These are phyloP conservation scores for Lentinula sp. DNA, from an alignment of 768 basidiomycete species.

Conservation along the genomic window DNA sequence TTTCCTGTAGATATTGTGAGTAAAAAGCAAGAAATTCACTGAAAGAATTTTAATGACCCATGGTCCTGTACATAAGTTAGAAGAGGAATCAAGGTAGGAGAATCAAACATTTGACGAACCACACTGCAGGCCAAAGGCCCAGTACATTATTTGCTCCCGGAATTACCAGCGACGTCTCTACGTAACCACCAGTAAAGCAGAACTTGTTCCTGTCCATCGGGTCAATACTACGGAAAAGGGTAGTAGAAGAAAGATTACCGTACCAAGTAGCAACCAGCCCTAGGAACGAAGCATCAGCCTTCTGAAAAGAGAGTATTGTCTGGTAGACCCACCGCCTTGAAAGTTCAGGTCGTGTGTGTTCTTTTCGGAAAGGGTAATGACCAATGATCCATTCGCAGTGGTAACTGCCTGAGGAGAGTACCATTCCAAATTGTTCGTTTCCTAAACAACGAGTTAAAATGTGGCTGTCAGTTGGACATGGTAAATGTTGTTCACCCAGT, in stretches of 20 bases:
- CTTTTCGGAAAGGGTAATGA: constrained; percentile 60
- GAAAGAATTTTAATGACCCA: constrained; percentile 50
- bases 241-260: constrained; percentile 14
- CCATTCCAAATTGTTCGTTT: constrained; percentile 79
- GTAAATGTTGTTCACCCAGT: constrained; percentile 44
- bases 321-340: constrained; percentile 44
- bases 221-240: constrained; percentile 36
- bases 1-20: constrained; percentile 4
- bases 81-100: constrained; percentile 16
- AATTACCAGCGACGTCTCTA: constrained; percentile 58
- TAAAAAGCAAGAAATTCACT: constrained; percentile 36
- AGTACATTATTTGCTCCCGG: constrained; percentile 66
- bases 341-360: constrained; percentile 63
- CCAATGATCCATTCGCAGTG: constrained; percentile 63
- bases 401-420: constrained; percentile 76
- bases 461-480: background rate
- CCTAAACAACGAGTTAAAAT: constrained; percentile 14
- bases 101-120: constrained; percentile 35
- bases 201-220: constrained; percentile 69
- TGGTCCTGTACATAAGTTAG: constrained; percentile 19
- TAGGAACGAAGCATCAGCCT: background rate
- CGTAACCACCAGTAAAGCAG: constrained; percentile 80
- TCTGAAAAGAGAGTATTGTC: background rate
- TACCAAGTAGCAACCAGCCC: constrained; percentile 9
- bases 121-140: constrained; percentile 76